Evolutionary conservation across 805 yeast genomes (phyloP).

Genomic region (Debaryomyces maramus): DNA sequence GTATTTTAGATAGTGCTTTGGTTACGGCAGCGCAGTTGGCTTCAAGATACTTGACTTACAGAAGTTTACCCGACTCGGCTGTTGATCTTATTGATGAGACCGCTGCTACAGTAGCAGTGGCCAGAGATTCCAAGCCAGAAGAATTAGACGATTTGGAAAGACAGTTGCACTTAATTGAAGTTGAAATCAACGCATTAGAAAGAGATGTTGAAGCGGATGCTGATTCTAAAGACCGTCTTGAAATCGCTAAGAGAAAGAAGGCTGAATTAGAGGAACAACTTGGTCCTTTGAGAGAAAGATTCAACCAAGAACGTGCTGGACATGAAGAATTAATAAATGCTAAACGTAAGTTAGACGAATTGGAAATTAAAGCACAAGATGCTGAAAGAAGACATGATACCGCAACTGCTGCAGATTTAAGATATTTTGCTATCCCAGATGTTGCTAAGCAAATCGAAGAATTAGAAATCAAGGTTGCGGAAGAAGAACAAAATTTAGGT

Average conservation of each 20-base stretch:
- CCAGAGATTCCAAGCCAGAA: constrained; percentile 97
- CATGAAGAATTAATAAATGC: constrained; percentile 88
- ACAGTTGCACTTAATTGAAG: constrained; percentile 85
- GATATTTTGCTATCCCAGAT: constrained; percentile 97
- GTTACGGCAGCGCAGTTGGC: constrained; percentile 95
- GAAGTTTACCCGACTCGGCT: constrained; percentile 93
- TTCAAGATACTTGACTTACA: constrained; percentile 85
- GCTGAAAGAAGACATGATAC: constrained; percentile 97
- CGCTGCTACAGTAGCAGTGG: constrained; percentile 95
- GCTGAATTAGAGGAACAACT: constrained; percentile 85
- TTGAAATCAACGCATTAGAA: constrained; percentile 94
- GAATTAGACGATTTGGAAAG: constrained; percentile 93
- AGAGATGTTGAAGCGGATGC: constrained; percentile 87
- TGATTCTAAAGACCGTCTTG: constrained; percentile 82
- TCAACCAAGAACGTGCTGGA: constrained; percentile 82
- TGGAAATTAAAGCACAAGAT: constrained; percentile 88
- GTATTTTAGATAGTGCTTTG: constrained; percentile 86
- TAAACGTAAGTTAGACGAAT: constrained; percentile 87
- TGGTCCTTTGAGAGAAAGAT: constrained; percentile 81
- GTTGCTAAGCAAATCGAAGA: constrained; percentile 70
- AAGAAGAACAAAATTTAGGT: constrained; percentile 71
- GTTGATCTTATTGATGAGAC: constrained; percentile 91
- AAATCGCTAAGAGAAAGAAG: constrained; percentile 71
- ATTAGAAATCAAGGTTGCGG: constrained; percentile 75
- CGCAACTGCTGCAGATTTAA: constrained; percentile 90